These are phyloP conservation scores for Alternaria novae-zelandiae DNA, from an alignment of 2,329 filamentous ascomycete species.

Conservation along the genomic window DNA sequence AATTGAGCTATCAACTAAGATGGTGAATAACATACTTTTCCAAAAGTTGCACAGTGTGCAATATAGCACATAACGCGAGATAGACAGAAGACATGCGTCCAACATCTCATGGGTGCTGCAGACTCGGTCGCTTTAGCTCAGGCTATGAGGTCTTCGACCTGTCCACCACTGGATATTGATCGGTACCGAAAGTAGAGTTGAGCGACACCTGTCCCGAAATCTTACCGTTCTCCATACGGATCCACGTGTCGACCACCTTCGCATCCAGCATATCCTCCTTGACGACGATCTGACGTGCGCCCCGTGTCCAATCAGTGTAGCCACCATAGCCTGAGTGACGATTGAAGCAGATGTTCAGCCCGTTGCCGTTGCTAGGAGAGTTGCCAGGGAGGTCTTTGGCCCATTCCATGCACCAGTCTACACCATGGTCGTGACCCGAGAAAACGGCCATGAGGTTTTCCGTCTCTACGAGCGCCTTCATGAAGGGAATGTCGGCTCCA, in stretches of 20 bases:
- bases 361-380: slow-evolving; percentile 51
- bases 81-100: background rate
- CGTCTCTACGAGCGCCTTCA: slow-evolving; percentile 64
- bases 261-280: slow-evolving; percentile 51
- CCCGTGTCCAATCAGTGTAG: slow-evolving; percentile 69
- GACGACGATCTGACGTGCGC: slow-evolving; percentile 63
- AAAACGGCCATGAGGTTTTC: slow-evolving; percentile 54
- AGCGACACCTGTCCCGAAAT: slow-evolving; percentile 61
- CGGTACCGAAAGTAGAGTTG: slow-evolving; percentile 65
- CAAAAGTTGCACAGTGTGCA: background rate
- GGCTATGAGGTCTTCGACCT: slow-evolving; percentile 15
- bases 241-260: slow-evolving; percentile 63
- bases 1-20: background rate
- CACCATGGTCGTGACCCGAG: slow-evolving; percentile 71
- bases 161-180: slow-evolving; percentile 56
- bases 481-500: slow-evolving; percentile 65
- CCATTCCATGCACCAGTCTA: slow-evolving; percentile 53
- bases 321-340: slow-evolving; percentile 74
- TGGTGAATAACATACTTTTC: background rate
- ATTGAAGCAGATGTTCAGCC: slow-evolving; percentile 62
- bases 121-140: background rate
- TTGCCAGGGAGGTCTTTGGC: slow-evolving; percentile 32
- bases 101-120: background rate
- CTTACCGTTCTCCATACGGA: slow-evolving; percentile 64
- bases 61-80: background rate